Evolutionary conservation across 1,284 basidiomycete species (phyloP).

Genomic region (Boletus semigastroideus): DNA sequence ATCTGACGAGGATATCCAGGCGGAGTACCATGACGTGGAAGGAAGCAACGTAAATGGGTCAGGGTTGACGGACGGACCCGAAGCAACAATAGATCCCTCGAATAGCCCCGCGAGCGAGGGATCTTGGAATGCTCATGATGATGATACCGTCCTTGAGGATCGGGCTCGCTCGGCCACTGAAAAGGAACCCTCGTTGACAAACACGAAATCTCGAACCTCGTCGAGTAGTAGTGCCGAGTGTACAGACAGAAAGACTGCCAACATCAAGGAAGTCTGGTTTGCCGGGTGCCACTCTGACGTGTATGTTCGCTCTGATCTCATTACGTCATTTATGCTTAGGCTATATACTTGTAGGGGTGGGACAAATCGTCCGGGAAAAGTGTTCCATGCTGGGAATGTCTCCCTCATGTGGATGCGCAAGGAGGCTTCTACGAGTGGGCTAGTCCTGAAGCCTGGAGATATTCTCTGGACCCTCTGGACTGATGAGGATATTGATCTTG

Average conservation of each 20-base stretch:
- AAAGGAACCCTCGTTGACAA: neutral
- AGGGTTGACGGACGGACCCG: neutral
- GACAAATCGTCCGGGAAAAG: conserved; percentile 2
- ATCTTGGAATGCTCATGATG: neutral
- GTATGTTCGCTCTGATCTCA: neutral
- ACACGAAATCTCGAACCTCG: no score
- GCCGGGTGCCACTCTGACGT: conserved; percentile 7
- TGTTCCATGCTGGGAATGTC: conserved; percentile 7
- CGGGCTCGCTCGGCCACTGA: neutral
- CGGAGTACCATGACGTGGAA: neutral
- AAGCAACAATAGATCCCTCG: neutral
- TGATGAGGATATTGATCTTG: conserved; percentile 6
- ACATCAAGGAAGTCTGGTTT: conserved; percentile 12
- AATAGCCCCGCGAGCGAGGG: neutral
- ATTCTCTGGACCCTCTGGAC: conserved; percentile 8
- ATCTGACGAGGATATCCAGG: neutral
- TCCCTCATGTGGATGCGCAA: conserved; percentile 8
- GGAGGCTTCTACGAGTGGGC: neutral
- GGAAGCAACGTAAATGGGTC: neutral
- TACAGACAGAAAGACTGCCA: neutral
- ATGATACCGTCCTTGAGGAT: neutral
- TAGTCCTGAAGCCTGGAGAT: conserved; percentile 3
- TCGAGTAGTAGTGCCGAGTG: neutral
- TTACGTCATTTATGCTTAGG: neutral
- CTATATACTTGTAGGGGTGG: conserved; percentile 1